phyloP scores from a whole-genome alignment of 179 eudicot species.

The Heliamphora pulchella region DNA sequence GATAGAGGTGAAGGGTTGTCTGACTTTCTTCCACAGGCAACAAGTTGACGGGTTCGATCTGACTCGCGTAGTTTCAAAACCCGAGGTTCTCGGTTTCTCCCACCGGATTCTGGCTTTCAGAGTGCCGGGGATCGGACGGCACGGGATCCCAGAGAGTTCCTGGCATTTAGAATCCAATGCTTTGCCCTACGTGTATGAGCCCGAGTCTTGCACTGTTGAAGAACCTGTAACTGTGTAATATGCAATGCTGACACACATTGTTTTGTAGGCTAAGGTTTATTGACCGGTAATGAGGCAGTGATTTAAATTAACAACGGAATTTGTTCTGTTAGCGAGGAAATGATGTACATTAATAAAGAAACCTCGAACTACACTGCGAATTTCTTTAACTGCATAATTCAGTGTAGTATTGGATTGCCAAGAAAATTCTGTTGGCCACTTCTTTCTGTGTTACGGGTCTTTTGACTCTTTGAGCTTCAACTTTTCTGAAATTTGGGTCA shows the following conservation, averaged over 20 bases:
- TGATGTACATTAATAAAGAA: not conserved
- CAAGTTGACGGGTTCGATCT: slow-evolving; percentile 41
- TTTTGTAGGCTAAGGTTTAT: too few relatives aligned
- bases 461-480: not conserved
- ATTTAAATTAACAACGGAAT: not conserved
- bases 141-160: slow-evolving; percentile 53
- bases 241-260: not conserved
- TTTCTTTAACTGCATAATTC: too few relatives aligned
- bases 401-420: not conserved
- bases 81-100: slow-evolving; percentile 47
- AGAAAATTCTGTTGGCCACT: not conserved
- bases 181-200: slow-evolving; percentile 29
- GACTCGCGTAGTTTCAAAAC: slow-evolving; percentile 32
- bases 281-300: too few relatives aligned
- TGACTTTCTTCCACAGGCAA: slow-evolving; percentile 28
- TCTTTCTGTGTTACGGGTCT: not conserved
- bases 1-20: slow-evolving; percentile 30
- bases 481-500: not conserved
- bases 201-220: not conserved
- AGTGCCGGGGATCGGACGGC: slow-evolving; percentile 45
- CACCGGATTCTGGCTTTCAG: slow-evolving; percentile 49
- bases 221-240: slow-evolving; percentile 10
- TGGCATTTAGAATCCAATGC: slow-evolving; percentile 73
- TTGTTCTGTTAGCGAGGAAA: not conserved
- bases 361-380: not conserved